Evolutionary conservation across 192 early-diverging fungal genomes (phyloP).

Genomic region (Chytriomyces hyalinus): DNA sequence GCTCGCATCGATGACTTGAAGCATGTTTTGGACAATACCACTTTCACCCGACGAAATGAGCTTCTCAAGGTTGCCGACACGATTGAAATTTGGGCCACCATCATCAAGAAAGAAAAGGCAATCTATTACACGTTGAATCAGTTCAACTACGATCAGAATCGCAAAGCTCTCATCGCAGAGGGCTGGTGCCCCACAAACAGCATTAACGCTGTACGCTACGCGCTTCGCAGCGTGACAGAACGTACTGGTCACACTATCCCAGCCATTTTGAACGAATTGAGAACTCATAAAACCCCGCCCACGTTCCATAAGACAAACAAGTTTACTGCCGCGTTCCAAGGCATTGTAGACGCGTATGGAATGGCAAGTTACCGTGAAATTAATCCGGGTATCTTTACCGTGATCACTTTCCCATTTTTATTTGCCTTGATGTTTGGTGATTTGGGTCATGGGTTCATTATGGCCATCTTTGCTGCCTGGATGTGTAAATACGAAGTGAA

Average conservation of each 20-base stretch:
- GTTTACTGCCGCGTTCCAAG: conserved; percentile 95
- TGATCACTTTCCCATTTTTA: conserved; percentile 98
- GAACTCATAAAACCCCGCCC: conserved; percentile 86
- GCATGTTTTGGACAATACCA: conserved; percentile 85
- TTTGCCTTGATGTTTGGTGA: conserved; percentile 99
- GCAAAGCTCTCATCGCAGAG: conserved; percentile 95
- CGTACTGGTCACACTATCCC: conserved; percentile 87
- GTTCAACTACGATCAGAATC: conserved; percentile 92
- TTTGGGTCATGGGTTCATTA: conserved; percentile 91
- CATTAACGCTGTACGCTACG: conserved; percentile 79
- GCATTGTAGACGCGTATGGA: conserved; percentile 97
- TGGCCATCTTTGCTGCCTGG: conserved; percentile 76
- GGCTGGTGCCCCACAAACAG: conserved; percentile 95
- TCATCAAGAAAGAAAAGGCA: conserved; percentile 97
- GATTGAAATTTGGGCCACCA: conserved; percentile 84
- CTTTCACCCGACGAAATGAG: conserved; percentile 80
- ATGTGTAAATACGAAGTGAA: conserved; percentile 82
- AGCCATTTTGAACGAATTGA: conserved; percentile 84
- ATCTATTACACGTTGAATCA: conserved; percentile 96
- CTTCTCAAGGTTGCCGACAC: conserved; percentile 84
- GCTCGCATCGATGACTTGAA: conserved; percentile 87
- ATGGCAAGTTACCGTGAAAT: conserved; percentile 95
- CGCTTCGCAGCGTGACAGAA: conserved; percentile 85
- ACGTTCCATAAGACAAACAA: conserved; percentile 97
- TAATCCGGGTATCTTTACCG: conserved; percentile 96